Evolutionary conservation across 495 filamentous ascomycete species (phyloP).

Genomic region (Penicillium crystallinum): DNA sequence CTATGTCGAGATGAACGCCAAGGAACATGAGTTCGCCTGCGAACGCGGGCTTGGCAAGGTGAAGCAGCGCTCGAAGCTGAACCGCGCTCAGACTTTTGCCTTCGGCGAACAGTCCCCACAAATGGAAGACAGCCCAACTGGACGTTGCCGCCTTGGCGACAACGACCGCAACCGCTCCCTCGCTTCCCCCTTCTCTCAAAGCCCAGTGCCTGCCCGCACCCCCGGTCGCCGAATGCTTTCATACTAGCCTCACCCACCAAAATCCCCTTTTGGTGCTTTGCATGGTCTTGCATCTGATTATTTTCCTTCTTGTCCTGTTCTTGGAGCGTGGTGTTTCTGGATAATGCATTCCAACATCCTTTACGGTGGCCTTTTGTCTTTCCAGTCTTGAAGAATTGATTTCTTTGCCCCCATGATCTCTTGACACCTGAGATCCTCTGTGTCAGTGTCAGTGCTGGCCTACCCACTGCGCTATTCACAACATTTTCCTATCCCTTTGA

Average conservation of each 20-base stretch:
- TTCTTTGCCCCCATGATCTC: too few species aligned
- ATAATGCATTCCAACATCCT: slow-evolving; percentile 2
- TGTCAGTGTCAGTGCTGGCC: slow-evolving; percentile 1
- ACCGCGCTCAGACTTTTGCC: slow-evolving; percentile 88
- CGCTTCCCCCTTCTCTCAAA: slow-evolving; percentile 49
- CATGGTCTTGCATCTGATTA: slow-evolving; percentile 6
- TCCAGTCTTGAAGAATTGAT: too few species aligned
- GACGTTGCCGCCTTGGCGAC: slow-evolving; percentile 46
- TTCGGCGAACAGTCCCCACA: slow-evolving; percentile 66
- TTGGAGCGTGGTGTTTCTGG: slow-evolving; percentile 25
- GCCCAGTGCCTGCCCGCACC: slow-evolving; percentile 50
- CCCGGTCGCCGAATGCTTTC: slow-evolving; percentile 68
- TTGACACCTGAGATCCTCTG: not conserved
- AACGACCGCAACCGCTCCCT: slow-evolving; percentile 29
- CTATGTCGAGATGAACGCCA: slow-evolving; percentile 91
- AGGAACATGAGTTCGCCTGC: slow-evolving; percentile 83
- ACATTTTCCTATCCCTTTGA: slow-evolving; percentile 5
- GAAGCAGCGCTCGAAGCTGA: slow-evolving; percentile 73
- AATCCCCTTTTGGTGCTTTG: not conserved
- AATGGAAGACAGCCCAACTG: slow-evolving; percentile 78
- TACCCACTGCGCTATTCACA: not conserved
- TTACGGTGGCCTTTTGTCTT: slow-evolving; percentile 12
- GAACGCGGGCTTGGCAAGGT: slow-evolving; percentile 91
- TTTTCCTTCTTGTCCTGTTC: slow-evolving; percentile 16
- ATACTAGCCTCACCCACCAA: slow-evolving; percentile 39